Evolutionary conservation across 495 filamentous ascomycete genomes (phyloP).

Genomic region (Beverwykella pulmonaria): DNA sequence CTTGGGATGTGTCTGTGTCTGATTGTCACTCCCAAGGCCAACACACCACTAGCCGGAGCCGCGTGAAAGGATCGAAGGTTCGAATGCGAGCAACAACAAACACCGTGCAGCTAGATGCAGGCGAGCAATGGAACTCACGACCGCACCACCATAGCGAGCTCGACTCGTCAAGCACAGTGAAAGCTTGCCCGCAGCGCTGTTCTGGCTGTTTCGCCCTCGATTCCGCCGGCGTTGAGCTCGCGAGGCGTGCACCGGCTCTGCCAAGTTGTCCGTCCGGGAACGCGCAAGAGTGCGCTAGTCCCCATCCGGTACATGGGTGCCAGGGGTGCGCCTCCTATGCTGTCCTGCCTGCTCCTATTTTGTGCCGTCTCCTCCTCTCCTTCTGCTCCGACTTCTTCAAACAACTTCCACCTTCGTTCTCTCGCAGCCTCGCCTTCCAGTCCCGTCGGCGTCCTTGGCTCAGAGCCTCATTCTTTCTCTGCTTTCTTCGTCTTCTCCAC

Average conservation of each 20-base stretch:
- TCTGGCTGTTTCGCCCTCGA: not conserved
- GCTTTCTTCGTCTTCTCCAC: conserved; percentile 43
- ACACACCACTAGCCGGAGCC: no score
- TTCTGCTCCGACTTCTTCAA: conserved; percentile 5
- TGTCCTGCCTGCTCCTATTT: conserved; percentile 29
- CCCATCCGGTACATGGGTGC: not conserved
- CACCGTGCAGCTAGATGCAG: no score
- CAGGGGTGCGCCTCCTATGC: not conserved
- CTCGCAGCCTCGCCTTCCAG: conserved; percentile 23
- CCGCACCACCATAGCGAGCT: no score
- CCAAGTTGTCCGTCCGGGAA: not conserved
- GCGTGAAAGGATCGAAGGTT: not conserved
- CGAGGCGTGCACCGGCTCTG: not conserved
- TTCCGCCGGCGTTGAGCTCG: not conserved
- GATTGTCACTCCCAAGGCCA: not conserved
- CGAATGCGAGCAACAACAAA: no score
- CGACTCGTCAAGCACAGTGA: no score
- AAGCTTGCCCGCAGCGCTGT: no score
- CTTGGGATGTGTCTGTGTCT: not conserved
- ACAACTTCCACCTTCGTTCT: conserved; percentile 17
- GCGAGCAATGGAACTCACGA: no score
- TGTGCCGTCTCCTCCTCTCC: conserved; percentile 4
- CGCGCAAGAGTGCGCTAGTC: not conserved
- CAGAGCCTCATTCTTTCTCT: conserved; percentile 38
- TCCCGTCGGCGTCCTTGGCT: conserved; percentile 17